Percentiles rank a stretch among this genome's conserved stretches.
Conservation (phyloP, 768 basidiomycete species). For the Rhizopogon vulgaris region DNA sequence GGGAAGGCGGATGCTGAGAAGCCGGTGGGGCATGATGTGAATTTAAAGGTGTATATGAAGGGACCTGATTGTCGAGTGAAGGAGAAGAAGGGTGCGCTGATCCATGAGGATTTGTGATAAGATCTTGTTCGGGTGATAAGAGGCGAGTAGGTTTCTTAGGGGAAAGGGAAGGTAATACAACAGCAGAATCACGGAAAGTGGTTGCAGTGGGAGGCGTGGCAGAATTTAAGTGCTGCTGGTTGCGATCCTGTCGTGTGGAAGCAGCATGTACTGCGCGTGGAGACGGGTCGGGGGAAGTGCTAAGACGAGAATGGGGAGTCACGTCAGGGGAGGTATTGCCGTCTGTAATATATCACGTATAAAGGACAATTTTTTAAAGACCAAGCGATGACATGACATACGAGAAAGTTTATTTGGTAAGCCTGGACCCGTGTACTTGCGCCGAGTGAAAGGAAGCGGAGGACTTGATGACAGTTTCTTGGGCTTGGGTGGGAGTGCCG, state of each 20-base stretch:
- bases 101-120: not conserved
- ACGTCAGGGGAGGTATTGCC: constrained; percentile 2
- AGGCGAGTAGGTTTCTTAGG: constrained; percentile 6
- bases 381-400: constrained; percentile 14
- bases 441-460: not conserved
- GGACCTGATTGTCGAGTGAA: constrained; percentile 27
- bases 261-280: constrained; percentile 12
- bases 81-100: constrained; percentile 21
- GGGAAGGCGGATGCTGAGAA: constrained; percentile 6
- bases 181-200: not conserved
- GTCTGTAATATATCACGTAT: constrained; percentile 1
- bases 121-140: constrained; percentile 19
- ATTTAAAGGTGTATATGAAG: constrained; percentile 21
- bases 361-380: not conserved
- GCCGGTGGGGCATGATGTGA: constrained; percentile 15
- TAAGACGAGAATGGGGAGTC: too few species aligned
- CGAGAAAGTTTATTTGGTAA: constrained; percentile 1
- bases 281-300: not conserved
- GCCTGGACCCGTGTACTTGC: not conserved
- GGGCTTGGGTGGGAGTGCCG: not conserved
- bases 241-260: constrained; percentile 6
- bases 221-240: not conserved
- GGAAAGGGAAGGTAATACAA: not conserved
- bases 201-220: constrained; percentile 15
- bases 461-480: too few species aligned